Base-by-base conservation (phyloP, 2,329 filamentous ascomycete species). In the Fusarium nygamai region DNA sequence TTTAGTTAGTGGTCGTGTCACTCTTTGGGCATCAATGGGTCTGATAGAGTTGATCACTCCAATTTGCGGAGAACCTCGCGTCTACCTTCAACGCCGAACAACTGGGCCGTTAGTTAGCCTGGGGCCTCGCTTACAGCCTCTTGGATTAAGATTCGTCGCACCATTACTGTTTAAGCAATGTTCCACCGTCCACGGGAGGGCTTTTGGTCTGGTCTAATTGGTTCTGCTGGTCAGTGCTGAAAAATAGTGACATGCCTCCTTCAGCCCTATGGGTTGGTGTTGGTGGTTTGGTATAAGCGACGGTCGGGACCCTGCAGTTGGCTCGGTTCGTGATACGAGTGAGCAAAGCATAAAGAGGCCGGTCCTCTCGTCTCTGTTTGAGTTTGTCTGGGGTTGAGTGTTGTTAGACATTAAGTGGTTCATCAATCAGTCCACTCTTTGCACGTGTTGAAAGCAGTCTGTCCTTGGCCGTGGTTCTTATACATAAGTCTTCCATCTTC, bases 271-370 rank as follows among this genome's bases (percentile, higher is more conserved):
- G 67, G 33, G 22, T 59, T 56, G 39, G 24, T 33, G 34, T 51
- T 24, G 41, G n/a, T 19, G n/a, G 43, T 44, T 27, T 14, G n/a
- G 50, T 66, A 51, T 54, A 56, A 53, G 47, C 39, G 63, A 39
- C 11, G 36, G 22, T 38, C 47, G 46, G 33, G 39, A 22, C 46
- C 43, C 34, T 61, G 44, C 61, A 64, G 41, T 34, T 36, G 39
- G 54, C 59, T 36, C 20, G 13, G 48, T 16, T 41, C 29, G 71
- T 74, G 54, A 47, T 57, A 73, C 71, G 43, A 29, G 19, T 44
- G 43, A 53, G 48, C 12, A 63, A 58, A 39, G 20, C 71, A 73
- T 73, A 73, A 73, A 73, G 71, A 63, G 66, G 24, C 20, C 47
- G 61, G 29, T 11, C 48, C 38, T 41, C n/a, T 39, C n/a, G 14